These are phyloP conservation scores for Phytophthora foliorum DNA, from an alignment of 352 stramenopile species.

Conservation along the genomic window DNA sequence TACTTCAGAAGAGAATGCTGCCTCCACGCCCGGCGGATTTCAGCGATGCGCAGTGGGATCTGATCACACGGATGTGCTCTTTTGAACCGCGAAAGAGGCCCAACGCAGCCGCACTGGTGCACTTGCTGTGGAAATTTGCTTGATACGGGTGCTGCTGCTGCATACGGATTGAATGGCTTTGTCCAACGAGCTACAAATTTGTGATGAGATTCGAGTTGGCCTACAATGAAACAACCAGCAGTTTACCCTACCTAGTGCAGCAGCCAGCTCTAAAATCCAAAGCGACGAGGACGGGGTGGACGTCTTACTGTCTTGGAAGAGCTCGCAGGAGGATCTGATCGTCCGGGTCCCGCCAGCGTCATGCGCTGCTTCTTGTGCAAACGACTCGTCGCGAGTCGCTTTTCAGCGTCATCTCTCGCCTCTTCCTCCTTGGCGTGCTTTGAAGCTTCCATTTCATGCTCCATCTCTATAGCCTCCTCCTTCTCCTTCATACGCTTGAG, in stretches of 20 bases:
- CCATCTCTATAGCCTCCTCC: constrained; percentile 79
- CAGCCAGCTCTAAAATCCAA: constrained; percentile 64
- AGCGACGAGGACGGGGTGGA: constrained; percentile 71
- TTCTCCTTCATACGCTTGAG: constrained; percentile 91
- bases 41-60: not conserved
- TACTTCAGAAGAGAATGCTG: not conserved
- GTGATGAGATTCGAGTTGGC: not conserved
- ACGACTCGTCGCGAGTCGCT: constrained; percentile 17
- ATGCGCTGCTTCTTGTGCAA: constrained; percentile 73
- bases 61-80: constrained; percentile 10
- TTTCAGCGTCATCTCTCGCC: constrained; percentile 27
- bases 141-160: too few species aligned
- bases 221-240: not conserved
- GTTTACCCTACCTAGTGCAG: constrained; percentile 4
- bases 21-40: not conserved
- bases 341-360: constrained; percentile 66
- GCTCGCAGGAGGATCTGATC: constrained; percentile 31
- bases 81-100: constrained; percentile 4
- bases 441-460: constrained; percentile 81
- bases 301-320: constrained; percentile 59
- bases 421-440: constrained; percentile 33
- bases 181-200: not conserved
- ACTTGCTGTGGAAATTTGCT: not conserved
- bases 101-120: constrained; percentile 2
- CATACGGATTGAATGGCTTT: not conserved